phyloP scores from a whole-genome alignment of 1,284 basidiomycete genomes.

The Leccinum huronense region DNA sequence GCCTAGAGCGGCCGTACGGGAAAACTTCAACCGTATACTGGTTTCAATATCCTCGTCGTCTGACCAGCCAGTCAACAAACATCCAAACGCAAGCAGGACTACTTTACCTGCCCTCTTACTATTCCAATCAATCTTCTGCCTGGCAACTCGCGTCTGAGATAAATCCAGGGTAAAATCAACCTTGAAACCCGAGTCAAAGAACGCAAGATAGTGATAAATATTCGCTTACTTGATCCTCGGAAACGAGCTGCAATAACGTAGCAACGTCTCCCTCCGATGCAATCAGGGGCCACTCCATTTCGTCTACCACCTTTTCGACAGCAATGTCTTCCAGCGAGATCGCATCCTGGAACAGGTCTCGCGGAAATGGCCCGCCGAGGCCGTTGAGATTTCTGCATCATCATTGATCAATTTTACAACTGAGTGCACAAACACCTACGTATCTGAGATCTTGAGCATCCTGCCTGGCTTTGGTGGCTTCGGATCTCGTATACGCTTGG shows the following conservation, averaged over 20 bases:
- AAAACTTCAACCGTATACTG: slow-evolving; percentile 50
- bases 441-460: slow-evolving; percentile 71
- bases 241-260: slow-evolving; percentile 68
- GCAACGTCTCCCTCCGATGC: slow-evolving; percentile 73
- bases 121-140: slow-evolving; percentile 67
- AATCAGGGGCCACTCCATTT: slow-evolving; percentile 70
- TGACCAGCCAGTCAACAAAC: slow-evolving; percentile 31
- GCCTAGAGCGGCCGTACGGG: slow-evolving; percentile 17
- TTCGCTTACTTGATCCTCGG: slow-evolving; percentile 58
- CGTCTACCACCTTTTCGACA: slow-evolving; percentile 44
- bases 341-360: slow-evolving; percentile 70
- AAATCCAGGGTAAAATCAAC: slow-evolving; percentile 68
- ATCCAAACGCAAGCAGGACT: slow-evolving; percentile 4
- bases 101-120: slow-evolving; percentile 77
- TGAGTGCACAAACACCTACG: slow-evolving; percentile 37
- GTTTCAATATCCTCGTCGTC: slow-evolving; percentile 82
- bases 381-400: slow-evolving; percentile 55
- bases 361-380: slow-evolving; percentile 60
- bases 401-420: slow-evolving; percentile 5
- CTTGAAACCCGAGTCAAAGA: slow-evolving; percentile 35
- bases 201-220: neutral
- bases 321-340: slow-evolving; percentile 57
- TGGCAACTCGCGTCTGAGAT: slow-evolving; percentile 51
- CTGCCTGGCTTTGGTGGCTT: slow-evolving; percentile 63
- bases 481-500: slow-evolving; percentile 63